Conservation (phyloP, 257 asterid species). For the Capsicum rhomboideum region DNA sequence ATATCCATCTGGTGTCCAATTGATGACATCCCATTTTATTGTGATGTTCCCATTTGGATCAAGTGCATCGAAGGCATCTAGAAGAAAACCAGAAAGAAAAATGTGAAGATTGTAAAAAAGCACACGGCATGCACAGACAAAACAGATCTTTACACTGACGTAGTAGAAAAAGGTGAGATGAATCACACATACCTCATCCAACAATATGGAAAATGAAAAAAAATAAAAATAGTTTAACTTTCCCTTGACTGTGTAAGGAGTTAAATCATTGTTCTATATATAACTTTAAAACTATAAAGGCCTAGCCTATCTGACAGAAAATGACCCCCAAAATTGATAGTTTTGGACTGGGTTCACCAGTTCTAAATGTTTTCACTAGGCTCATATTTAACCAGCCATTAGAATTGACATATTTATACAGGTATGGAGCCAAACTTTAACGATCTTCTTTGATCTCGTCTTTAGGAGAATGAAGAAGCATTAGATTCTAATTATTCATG, state of each 20-base stretch:
- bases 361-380: not conserved
- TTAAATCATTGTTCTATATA: not conserved
- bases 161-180: not conserved
- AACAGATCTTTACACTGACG: not conserved
- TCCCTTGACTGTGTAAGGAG: not conserved
- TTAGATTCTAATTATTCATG: not conserved
- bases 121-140: not conserved
- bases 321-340: not conserved
- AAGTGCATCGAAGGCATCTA: constrained; percentile 84
- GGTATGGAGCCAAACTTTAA: not conserved
- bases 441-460: not conserved
- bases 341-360: not conserved
- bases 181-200: not conserved
- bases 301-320: not conserved
- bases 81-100: not conserved
- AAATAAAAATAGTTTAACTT: not conserved
- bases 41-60: constrained; percentile 88
- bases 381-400: not conserved
- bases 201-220: not conserved
- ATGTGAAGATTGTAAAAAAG: not conserved
- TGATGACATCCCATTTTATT: constrained; percentile 66
- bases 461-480: not conserved
- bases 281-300: not conserved
- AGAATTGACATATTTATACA: not conserved
- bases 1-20: constrained; percentile 83